A percentile compares a stretch with the other conserved stretches of the same genome.
Conservation (phyloP, 179 eudicot species). For the Drosera spatulata region DNA sequence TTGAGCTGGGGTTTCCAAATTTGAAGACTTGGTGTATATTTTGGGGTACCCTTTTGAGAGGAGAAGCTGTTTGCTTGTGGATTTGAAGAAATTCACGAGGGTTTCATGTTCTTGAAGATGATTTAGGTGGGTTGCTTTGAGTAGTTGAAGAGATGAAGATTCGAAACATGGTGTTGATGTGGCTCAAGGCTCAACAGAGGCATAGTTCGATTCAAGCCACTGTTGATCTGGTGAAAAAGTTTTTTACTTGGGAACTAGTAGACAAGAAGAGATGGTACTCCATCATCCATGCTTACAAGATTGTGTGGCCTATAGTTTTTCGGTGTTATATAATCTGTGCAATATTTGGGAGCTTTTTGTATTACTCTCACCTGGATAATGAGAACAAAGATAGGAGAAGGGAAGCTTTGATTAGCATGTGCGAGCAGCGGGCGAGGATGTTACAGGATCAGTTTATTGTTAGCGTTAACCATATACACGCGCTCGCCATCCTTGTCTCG, state of each 20-base stretch:
- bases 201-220: conserved; percentile 34
- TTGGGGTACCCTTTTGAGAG: no score
- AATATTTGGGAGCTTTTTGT: conserved; percentile 7
- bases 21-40: no score
- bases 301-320: conserved; percentile 15
- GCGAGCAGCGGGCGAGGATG: conserved; percentile 59
- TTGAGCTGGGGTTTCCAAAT: no score
- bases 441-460: conserved; percentile 63
- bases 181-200: conserved; percentile 15
- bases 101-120: background rate
- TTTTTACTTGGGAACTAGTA: conserved; percentile 16
- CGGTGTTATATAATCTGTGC: conserved; percentile 17
- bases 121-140: background rate
- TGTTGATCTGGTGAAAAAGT: conserved; percentile 6
- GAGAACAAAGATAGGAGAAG: conserved; percentile 29
- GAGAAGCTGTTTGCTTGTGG: background rate
- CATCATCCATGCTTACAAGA: conserved; percentile 11
- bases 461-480: conserved; percentile 66
- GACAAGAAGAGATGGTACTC: conserved; percentile 31
- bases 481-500: conserved; percentile 50
- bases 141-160: conserved; percentile 4
- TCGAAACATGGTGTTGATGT: conserved; percentile 14
- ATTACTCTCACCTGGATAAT: conserved; percentile 29
- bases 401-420: conserved; percentile 38
- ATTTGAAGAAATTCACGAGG: background rate